phyloP scores from a whole-genome alignment of 768 basidiomycete species.

The Suillus bovinus region DNA sequence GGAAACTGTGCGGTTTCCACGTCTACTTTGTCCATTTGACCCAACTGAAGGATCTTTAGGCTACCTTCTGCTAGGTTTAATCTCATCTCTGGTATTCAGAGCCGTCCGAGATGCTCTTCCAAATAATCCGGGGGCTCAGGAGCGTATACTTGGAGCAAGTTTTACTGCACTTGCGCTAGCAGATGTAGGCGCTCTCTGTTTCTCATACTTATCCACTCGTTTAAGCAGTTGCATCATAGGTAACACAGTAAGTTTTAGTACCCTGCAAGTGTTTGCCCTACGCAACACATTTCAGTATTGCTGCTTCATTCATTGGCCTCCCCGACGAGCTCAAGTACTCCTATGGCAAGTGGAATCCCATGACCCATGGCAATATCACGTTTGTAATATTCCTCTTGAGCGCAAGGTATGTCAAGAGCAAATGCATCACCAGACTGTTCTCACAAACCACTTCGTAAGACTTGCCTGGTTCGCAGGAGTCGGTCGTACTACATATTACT shows the following conservation, averaged over 20 bases:
- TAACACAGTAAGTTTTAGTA: slow-evolving; percentile 54
- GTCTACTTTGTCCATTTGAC: background rate
- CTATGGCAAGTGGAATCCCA: slow-evolving; percentile 61
- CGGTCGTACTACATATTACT: slow-evolving; percentile 46
- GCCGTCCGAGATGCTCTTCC: slow-evolving; percentile 61
- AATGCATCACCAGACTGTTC: background rate
- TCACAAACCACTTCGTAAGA: slow-evolving; percentile 30
- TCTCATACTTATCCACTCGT: slow-evolving; percentile 1
- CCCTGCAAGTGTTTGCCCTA: slow-evolving; percentile 12
- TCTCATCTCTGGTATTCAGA: slow-evolving; percentile 67
- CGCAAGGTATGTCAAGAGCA: slow-evolving; percentile 47
- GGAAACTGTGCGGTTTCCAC: slow-evolving; percentile 54
- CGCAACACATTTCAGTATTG: slow-evolving; percentile 45
- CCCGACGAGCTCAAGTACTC: slow-evolving; percentile 55
- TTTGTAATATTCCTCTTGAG: slow-evolving; percentile 55
- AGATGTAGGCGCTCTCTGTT: slow-evolving; percentile 50
- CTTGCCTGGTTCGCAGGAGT: slow-evolving; percentile 57
- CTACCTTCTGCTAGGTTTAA: slow-evolving; percentile 61
- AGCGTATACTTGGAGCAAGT: slow-evolving; percentile 64
- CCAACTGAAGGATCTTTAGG: slow-evolving; percentile 35
- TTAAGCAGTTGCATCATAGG: slow-evolving; percentile 33
- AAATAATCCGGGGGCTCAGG: slow-evolving; percentile 59
- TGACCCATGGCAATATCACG: slow-evolving; percentile 79
- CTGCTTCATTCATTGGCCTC: slow-evolving; percentile 54
- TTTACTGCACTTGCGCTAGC: slow-evolving; percentile 65